phyloP scores from a whole-genome alignment of 1,139 yeast genomes.

The Protomyces inundatus region DNA sequence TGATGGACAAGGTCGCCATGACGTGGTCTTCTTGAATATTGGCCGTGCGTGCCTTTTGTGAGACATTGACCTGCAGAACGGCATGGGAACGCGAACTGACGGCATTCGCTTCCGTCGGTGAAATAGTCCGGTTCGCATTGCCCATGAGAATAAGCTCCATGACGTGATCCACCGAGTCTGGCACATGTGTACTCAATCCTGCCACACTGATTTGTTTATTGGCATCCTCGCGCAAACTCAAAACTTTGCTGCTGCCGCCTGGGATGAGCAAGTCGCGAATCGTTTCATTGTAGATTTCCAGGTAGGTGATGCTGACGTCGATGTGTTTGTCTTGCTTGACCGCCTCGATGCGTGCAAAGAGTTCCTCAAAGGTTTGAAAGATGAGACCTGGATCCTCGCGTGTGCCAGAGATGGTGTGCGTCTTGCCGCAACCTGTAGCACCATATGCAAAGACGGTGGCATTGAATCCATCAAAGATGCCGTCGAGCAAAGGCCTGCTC shows the following conservation, averaged over 20 bases:
- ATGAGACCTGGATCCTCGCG: constrained; percentile 69
- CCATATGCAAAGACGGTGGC: constrained; percentile 97
- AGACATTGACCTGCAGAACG: constrained; percentile 63
- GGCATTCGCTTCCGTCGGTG: constrained; percentile 79
- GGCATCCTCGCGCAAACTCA: constrained; percentile 68
- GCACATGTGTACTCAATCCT: constrained; percentile 59
- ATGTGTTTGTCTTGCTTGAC: constrained; percentile 39
- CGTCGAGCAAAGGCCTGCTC: constrained; percentile 58
- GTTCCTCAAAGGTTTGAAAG: constrained; percentile 62
- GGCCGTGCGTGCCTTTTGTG: constrained; percentile 40
- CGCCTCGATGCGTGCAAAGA: constrained; percentile 51
- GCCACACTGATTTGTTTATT: constrained; percentile 65
- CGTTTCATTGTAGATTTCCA: constrained; percentile 88
- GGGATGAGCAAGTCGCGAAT: constrained; percentile 67
- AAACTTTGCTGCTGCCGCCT: constrained; percentile 35
- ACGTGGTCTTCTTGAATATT: constrained; percentile 44
- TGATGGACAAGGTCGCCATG: constrained; percentile 65
- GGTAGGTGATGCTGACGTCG: constrained; percentile 58
- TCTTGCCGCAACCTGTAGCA: constrained; percentile 97
- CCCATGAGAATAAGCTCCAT: constrained; percentile 60
- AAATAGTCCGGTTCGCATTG: constrained; percentile 68
- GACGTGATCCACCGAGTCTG: constrained; percentile 47
- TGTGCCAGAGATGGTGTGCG: constrained; percentile 78
- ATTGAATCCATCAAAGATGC: constrained; percentile 72
- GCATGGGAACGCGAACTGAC: constrained; percentile 92